These are phyloP conservation scores for Plasmodium malariae DNA, from an alignment of 169 alveolate species.

Conservation along the genomic window DNA sequence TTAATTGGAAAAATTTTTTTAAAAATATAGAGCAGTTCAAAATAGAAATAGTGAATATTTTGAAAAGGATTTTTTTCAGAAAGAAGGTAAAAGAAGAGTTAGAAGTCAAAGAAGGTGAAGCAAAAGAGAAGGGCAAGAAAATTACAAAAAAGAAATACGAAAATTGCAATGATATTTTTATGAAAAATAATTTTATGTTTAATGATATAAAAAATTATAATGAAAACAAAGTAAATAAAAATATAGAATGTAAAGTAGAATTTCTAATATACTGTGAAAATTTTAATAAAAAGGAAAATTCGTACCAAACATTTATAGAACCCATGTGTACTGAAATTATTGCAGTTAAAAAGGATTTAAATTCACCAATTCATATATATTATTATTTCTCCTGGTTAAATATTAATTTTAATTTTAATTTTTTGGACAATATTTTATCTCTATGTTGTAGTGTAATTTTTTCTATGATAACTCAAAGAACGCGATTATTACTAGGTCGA, in stretches of 20 bases:
- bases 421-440: conserved; percentile 60
- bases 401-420: conserved; percentile 62
- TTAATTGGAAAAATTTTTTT: conserved; percentile 9
- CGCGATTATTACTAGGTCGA: conserved; percentile 57
- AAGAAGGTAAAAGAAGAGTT: conserved; percentile 20
- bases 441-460: conserved; percentile 71
- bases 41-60: conserved; percentile 27
- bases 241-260: conserved; percentile 52
- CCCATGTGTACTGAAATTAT: conserved; percentile 66
- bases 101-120: background rate
- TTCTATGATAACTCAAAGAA: conserved; percentile 75
- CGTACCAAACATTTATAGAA: conserved; percentile 72
- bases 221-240: conserved; percentile 48
- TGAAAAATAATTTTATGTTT: conserved; percentile 34
- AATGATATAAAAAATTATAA: conserved; percentile 43
- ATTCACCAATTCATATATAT: conserved; percentile 61
- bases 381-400: conserved; percentile 70
- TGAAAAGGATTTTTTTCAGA: conserved; percentile 27
- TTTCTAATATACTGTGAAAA: conserved; percentile 65
- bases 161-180: conserved; percentile 11
- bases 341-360: conserved; percentile 41
- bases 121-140: background rate
- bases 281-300: conserved; percentile 66
- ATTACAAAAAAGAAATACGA: conserved; percentile 17
- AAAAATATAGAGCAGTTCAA: conserved; percentile 40